Conservation (phyloP, 2,329 filamentous ascomycete genomes). For the Fusarium newnesense region DNA sequence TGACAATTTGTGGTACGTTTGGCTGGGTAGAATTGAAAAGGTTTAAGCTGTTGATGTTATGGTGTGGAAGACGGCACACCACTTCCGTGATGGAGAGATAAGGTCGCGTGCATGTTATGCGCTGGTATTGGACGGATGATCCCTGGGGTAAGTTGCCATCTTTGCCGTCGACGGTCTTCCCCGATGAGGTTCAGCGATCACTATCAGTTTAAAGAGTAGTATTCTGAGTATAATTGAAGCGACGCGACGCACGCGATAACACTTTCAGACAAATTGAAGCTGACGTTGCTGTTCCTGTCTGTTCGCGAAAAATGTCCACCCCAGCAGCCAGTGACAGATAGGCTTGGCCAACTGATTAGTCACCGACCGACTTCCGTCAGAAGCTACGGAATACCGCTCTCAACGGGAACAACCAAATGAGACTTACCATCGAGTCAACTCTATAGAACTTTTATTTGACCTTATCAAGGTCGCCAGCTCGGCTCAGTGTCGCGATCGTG, state of each 20-base stretch:
- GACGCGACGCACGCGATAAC: background rate
- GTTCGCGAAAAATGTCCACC: background rate
- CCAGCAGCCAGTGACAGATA: background rate
- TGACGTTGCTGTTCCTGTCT: background rate
- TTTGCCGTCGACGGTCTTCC: background rate
- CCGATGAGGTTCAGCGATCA: background rate
- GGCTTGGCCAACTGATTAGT: background rate
- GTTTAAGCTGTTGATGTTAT: constrained; percentile 35
- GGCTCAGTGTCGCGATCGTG: background rate
- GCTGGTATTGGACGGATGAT: constrained; percentile 7
- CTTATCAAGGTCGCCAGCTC: too few relatives aligned
- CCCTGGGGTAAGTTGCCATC: background rate
- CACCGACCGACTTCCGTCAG: background rate
- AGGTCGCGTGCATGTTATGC: constrained; percentile 23
- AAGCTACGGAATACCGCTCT: background rate
- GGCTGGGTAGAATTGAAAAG: background rate
- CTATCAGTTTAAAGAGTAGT: fast-evolving
- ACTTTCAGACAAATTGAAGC: background rate
- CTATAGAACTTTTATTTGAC: background rate
- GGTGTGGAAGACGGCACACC: constrained; percentile 25
- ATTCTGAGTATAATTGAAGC: background rate
- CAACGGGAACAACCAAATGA: background rate
- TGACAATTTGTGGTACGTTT: constrained; percentile 32
- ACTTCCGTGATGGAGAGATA: constrained; percentile 23
- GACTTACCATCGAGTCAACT: background rate